These are phyloP conservation scores for Xylaria sp. DNA, from an alignment of 495 filamentous ascomycete genomes.

Conservation along the genomic window DNA sequence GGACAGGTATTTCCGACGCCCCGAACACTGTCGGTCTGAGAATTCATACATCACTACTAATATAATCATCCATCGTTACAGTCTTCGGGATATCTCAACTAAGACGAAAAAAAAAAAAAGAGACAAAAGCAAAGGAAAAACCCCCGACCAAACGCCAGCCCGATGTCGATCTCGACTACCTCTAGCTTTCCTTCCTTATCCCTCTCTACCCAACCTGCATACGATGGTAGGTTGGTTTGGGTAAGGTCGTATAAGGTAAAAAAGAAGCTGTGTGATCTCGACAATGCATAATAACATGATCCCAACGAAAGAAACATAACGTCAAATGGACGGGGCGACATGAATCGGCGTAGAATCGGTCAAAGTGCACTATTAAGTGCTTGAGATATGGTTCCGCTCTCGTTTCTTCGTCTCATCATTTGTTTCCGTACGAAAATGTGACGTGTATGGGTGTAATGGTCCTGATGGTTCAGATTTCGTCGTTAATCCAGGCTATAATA, in stretches of 20 bases:
- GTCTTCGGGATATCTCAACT: not conserved
- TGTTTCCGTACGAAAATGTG: not conserved
- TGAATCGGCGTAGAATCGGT: not conserved
- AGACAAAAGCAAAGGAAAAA: too few species aligned
- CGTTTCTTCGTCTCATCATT: not conserved
- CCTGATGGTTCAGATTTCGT: not conserved
- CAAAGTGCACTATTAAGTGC: not conserved
- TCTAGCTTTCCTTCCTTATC: not conserved
- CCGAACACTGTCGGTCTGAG: not conserved
- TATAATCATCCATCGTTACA: not conserved
- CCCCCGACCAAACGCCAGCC: constrained; percentile 9
- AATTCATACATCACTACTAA: not conserved
- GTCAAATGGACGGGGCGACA: not conserved
- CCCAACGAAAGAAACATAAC: constrained; percentile 12
- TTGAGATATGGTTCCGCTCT: not conserved
- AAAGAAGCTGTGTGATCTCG: not conserved
- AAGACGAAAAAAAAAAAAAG: not conserved
- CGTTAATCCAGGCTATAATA: not conserved
- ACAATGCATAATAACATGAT: constrained; percentile 6
- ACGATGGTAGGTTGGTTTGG: not conserved
- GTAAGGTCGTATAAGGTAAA: not conserved
- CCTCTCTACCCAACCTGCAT: not conserved
- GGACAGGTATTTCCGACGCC: not conserved
- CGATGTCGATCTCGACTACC: not conserved
- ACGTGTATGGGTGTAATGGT: not conserved